Conservation (phyloP, 2,329 filamentous ascomycete species). For the Thelonectria rubi region DNA sequence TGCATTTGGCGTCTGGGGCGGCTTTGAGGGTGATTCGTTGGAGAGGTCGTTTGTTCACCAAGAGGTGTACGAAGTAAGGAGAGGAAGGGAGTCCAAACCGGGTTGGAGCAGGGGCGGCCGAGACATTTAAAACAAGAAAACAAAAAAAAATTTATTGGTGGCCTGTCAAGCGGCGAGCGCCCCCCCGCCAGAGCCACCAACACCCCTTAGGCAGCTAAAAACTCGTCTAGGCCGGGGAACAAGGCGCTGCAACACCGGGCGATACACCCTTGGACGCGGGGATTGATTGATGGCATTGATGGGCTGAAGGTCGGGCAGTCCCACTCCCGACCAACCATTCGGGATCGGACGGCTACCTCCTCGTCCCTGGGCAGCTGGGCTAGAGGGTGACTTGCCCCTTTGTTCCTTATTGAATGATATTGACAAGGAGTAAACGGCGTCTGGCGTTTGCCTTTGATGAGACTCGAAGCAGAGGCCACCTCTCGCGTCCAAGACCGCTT, state of each 20-base stretch:
- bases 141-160: constrained; percentile 37
- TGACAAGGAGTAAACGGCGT: neutral
- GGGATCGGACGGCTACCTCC: constrained; percentile 18
- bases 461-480: neutral
- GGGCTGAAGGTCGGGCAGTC: constrained; percentile 16
- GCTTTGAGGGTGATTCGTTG: constrained; percentile 28
- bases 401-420: neutral
- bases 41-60: constrained; percentile 39
- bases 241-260: constrained; percentile 19
- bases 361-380: too few species aligned
- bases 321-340: constrained; percentile 19
- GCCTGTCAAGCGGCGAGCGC: constrained; percentile 10
- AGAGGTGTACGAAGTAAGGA: constrained; percentile 40
- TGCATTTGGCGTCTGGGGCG: constrained; percentile 59
- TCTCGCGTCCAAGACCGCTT: too few species aligned
- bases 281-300: neutral
- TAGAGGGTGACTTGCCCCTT: too few species aligned
- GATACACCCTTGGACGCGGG: too few species aligned
- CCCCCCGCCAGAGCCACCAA: constrained; percentile 14
- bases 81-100: constrained; percentile 13
- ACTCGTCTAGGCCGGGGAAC: too few species aligned
- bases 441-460: constrained; percentile 11
- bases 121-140: constrained; percentile 30
- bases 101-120: constrained; percentile 18
- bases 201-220: constrained; percentile 6